Conservation (phyloP, 148 eudicot species). For the Rhododendron ferrugineum region DNA sequence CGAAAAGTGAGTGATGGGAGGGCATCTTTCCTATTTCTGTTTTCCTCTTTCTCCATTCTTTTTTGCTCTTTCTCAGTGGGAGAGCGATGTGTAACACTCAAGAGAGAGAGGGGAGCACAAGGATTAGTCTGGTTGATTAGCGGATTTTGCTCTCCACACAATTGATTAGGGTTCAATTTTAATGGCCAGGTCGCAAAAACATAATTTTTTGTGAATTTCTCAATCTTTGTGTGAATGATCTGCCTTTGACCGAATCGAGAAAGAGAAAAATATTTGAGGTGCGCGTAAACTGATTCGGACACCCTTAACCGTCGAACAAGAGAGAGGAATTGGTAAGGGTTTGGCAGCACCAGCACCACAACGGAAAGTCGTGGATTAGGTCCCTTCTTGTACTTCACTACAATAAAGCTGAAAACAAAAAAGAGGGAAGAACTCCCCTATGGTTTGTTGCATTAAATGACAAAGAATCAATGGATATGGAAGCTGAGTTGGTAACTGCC, state of each 20-base stretch:
- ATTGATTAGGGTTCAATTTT: neutral
- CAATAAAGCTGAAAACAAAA: neutral
- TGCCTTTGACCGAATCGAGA: rapidly evolving
- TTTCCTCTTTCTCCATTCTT: neutral
- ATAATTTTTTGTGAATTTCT: neutral
- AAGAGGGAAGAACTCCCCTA: neutral
- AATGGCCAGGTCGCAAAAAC: neutral
- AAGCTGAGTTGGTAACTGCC: slow-evolving; percentile 32
- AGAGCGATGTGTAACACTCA: neutral
- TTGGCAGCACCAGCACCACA: slow-evolving; percentile 36
- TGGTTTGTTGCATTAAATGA: slow-evolving; percentile 42
- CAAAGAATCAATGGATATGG: slow-evolving; percentile 30
- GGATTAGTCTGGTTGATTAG: neutral
- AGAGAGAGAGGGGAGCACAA: neutral
- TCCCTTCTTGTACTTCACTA: slow-evolving; percentile 11
- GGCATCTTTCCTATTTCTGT: slow-evolving; percentile 21
- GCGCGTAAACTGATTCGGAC: neutral
- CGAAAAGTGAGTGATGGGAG: slow-evolving; percentile 43
- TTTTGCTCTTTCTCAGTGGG: neutral
- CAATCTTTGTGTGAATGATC: neutral
- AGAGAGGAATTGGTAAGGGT: slow-evolving; percentile 6
- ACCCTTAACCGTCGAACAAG: neutral
- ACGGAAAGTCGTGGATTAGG: slow-evolving; percentile 36
- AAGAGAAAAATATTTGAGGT: neutral
- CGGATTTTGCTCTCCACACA: neutral